Percentiles rank a stretch among this genome's conserved stretches.
Evolutionary conservation across 2,329 filamentous ascomycete species (phyloP).

Genomic region (Penicillium capsulatum): DNA sequence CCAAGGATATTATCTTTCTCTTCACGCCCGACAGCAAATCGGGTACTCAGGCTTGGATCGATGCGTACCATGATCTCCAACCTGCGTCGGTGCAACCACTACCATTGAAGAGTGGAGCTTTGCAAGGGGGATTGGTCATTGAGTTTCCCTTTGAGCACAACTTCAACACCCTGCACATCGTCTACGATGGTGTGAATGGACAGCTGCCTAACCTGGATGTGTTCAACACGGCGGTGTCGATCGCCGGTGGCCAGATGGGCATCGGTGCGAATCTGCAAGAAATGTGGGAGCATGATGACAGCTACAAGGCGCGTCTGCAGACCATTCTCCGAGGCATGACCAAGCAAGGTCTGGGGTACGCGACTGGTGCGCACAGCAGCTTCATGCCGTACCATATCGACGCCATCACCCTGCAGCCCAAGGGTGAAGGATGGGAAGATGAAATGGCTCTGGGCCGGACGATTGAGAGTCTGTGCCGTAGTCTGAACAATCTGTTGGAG

Average conservation of each 20-base stretch:
- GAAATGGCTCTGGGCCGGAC: conserved; percentile 92
- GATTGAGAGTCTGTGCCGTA: conserved; percentile 85
- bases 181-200: conserved; percentile 94
- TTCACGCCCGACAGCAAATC: conserved; percentile 83
- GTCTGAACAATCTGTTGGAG: conserved; percentile 92
- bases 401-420: conserved; percentile 85
- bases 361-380: conserved; percentile 84
- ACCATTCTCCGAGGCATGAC: conserved; percentile 93
- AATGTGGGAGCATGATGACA: conserved; percentile 73
- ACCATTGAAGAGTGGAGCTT: conserved; percentile 83
- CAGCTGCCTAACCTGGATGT: conserved; percentile 93
- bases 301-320: conserved; percentile 73
- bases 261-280: conserved; percentile 79
- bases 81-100: conserved; percentile 66
- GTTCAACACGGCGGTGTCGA: conserved; percentile 86
- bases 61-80: conserved; percentile 93
- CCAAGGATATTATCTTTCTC: conserved; percentile 94
- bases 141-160: conserved; percentile 82
- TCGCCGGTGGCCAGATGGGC: conserved; percentile 88
- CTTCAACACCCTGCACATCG: conserved; percentile 83
- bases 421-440: conserved; percentile 91
- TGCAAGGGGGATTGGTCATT: conserved; percentile 89
- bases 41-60: conserved; percentile 93
- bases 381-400: conserved; percentile 99
- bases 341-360: conserved; percentile 82